Base-by-base conservation (phyloP, 2,329 filamentous ascomycete species). In the Paracamarosporium sp. region DNA sequence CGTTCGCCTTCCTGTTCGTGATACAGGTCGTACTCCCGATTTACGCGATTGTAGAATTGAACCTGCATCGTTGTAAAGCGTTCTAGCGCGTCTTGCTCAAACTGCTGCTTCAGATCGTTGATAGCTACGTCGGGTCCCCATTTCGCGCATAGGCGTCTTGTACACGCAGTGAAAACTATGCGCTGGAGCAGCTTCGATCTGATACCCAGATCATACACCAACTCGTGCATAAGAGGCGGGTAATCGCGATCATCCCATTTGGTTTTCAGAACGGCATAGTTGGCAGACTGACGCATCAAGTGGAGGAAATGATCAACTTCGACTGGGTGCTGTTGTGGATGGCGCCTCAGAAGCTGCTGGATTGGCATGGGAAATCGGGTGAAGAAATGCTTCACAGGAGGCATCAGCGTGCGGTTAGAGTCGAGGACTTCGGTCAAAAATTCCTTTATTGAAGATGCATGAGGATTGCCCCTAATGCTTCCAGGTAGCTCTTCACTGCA, bases 201-300 rank as follows among this genome's bases (percentile, higher is more conserved):
- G 12, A 88, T 69, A 5, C 71, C 67, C 33, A 89, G 77, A 12
- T 72, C 63, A n/a, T 71, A 67, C 4, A 79, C 69, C 27, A 90
- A 73, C 64, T 90, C 87, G 52, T 81, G 78, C 31, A 85, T 80
- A n/a, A 87, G 73, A 5, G 86, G 83, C 3, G 87, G 87, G 62
- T 81, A 84, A 1, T 61, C 59, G 63, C 57, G 68, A 31, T 48
- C 35, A 38, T 53, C 56, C 61, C 61, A 79, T 31, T 5, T 22
- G 2, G 25, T 11, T 47, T 40, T 64, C 15, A 74, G 24, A 1
- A 22, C 17, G 3, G 31, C 25, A 20, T 58, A 69, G 12, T 60
- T 48, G 1, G 25, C 24, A 4, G 66, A 75, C 46, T 82, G 85
- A 0, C 64, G 56, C 20, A 80, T 71, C 15, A 88, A 81, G 13